Percentiles rank a stretch among this genome's conserved stretches.
These are phyloP conservation scores for Adansonia gregorii DNA, from an alignment of 441 rosid species.

Conservation along the genomic window DNA sequence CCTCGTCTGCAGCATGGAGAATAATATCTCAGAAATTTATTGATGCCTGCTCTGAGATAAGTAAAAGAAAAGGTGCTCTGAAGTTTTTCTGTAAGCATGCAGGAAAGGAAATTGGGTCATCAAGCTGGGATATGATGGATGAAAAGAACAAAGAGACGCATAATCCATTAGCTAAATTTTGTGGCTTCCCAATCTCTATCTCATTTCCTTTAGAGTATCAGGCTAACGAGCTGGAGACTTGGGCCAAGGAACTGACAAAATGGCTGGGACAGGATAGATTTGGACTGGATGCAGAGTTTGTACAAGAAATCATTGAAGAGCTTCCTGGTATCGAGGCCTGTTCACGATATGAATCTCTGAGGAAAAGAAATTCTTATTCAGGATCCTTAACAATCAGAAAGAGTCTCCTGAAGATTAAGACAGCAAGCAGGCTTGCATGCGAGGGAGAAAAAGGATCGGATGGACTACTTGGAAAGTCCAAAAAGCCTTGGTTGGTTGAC, in stretches of 20 bases:
- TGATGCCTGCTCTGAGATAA: slow-evolving; percentile 56
- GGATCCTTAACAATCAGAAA: slow-evolving; percentile 59
- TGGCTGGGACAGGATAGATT: slow-evolving; percentile 94
- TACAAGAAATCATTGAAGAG: slow-evolving; percentile 82
- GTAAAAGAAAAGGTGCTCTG: slow-evolving; percentile 47
- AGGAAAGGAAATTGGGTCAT: slow-evolving; percentile 43
- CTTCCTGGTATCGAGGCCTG: slow-evolving; percentile 80
- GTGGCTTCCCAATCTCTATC: slow-evolving; percentile 50
- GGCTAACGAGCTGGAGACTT: slow-evolving; percentile 50
- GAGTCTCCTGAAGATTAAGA: slow-evolving; percentile 62
- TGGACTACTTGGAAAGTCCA: slow-evolving; percentile 51
- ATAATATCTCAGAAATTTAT: slow-evolving; percentile 62
- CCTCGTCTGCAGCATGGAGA: slow-evolving; percentile 80
- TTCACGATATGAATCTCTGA: slow-evolving; percentile 63
- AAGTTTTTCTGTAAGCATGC: slow-evolving; percentile 74
- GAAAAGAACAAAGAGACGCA: slow-evolving; percentile 40
- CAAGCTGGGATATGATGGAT: slow-evolving; percentile 47
- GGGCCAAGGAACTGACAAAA: slow-evolving; percentile 52
- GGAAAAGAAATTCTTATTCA: slow-evolving; percentile 54
- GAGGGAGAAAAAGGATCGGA: slow-evolving; percentile 41
- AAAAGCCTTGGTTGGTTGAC: slow-evolving; percentile 52
- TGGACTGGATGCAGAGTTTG: slow-evolving; percentile 92
- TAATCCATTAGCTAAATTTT: slow-evolving; percentile 62
- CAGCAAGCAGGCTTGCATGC: slow-evolving; percentile 45
- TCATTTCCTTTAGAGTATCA: slow-evolving; percentile 42